Percentiles rank a stretch among this genome's conserved stretches.
These are phyloP conservation scores for Isabelozyma heimii DNA, from an alignment of 805 yeast species.

Conservation along the genomic window DNA sequence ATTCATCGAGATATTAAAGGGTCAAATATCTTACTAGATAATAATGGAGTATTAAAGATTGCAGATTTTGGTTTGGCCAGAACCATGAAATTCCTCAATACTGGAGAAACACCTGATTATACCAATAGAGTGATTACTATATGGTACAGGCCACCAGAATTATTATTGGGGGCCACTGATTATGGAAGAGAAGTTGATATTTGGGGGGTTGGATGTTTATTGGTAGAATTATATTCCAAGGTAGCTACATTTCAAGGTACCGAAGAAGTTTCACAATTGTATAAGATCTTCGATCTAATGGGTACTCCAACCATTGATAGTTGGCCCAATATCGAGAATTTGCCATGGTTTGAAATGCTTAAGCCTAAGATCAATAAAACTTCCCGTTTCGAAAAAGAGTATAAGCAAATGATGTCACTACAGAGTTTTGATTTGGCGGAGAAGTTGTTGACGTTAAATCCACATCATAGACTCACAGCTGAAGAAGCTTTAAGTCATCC, in stretches of 20 bases:
- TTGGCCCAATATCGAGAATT: slow-evolving; percentile 76
- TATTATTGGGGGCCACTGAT: slow-evolving; percentile 83
- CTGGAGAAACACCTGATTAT: slow-evolving; percentile 66
- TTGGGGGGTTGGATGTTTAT: slow-evolving; percentile 95
- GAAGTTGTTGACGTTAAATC: slow-evolving; percentile 65
- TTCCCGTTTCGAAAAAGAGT: slow-evolving; percentile 27
- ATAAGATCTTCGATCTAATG: slow-evolving; percentile 74
- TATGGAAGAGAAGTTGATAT: slow-evolving; percentile 90
- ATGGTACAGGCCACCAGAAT: slow-evolving; percentile 98
- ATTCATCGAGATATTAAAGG: slow-evolving; percentile 84
- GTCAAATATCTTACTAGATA: slow-evolving; percentile 68
- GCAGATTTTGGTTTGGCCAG: slow-evolving; percentile 85
- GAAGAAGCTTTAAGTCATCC: slow-evolving; percentile 59
- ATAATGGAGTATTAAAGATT: slow-evolving; percentile 60
- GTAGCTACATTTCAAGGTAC: slow-evolving; percentile 81
- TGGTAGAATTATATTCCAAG: slow-evolving; percentile 76
- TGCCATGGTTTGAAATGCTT: slow-evolving; percentile 93
- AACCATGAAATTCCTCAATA: slow-evolving; percentile 58
- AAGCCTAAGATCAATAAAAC: slow-evolving; percentile 49
- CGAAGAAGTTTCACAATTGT: slow-evolving; percentile 83
- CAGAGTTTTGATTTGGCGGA: slow-evolving; percentile 64
- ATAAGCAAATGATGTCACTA: slow-evolving; percentile 42
- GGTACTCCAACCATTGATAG: slow-evolving; percentile 74
- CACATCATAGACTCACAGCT: slow-evolving; percentile 65
- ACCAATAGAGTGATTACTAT: slow-evolving; percentile 94